Conservation (phyloP, 371 early-diverging fungal species). For the Rhizomucor miehei region DNA sequence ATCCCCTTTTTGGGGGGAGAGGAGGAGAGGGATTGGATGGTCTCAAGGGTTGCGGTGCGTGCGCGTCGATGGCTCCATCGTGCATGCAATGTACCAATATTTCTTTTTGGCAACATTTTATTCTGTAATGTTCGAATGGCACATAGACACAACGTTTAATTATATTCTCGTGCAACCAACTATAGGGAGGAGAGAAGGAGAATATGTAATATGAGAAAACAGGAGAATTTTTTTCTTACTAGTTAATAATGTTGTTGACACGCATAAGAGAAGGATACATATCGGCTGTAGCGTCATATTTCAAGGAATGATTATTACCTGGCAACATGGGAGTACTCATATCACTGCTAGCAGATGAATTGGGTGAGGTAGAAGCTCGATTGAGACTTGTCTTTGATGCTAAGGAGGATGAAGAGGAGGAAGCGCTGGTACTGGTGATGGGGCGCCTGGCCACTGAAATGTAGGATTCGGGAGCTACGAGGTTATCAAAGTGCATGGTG, state of each 20-base stretch:
- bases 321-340: conserved; percentile 28
- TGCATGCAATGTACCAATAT: too few relatives aligned
- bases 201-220: too few relatives aligned
- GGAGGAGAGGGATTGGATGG: too few relatives aligned
- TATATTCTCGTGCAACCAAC: too few relatives aligned
- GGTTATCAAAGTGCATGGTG: conserved; percentile 6
- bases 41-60: too few relatives aligned
- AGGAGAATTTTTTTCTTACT: background rate
- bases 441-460: background rate
- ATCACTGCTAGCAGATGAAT: conserved; percentile 23
- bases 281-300: conserved; percentile 17
- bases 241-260: conserved; percentile 35
- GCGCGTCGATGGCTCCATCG: too few relatives aligned
- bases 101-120: too few relatives aligned
- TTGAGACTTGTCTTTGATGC: conserved; percentile 30
- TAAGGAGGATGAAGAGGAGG: conserved; percentile 12
- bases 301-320: conserved; percentile 13
- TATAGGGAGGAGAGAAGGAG: too few relatives aligned
- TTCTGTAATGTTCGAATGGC: too few relatives aligned
- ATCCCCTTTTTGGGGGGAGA: too few relatives aligned
- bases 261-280: conserved; percentile 37
- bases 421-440: conserved; percentile 7
- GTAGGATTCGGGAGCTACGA: background rate
- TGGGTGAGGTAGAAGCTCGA: conserved; percentile 31
- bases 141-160: too few relatives aligned